Evolutionary conservation across 1,284 basidiomycete species (phyloP), one percentile per base, ranked within the genome.

Genomic region (Rhodofomes roseus): DNA sequence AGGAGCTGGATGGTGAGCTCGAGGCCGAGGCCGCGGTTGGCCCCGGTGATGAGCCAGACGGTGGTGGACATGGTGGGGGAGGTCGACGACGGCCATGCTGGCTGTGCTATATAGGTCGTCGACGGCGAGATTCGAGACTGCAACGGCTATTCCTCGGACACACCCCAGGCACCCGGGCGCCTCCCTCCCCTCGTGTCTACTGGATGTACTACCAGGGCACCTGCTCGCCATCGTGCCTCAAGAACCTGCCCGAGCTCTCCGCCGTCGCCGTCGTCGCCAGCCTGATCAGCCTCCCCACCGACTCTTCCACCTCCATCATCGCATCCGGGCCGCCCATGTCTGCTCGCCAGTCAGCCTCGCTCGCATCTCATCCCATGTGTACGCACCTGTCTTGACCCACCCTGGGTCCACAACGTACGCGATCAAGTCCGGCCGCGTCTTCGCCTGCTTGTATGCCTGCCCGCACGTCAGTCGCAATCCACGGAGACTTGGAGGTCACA

Each of bases 11-110:
- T 65, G 18, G 70, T 68, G 29, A 71, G 64, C 54, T 74, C 74
- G 14, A 76, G 63, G 14, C 74, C 74, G 34, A 77, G 71, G 18
- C 73, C 74, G 20, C 73, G 70, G 44, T 71, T 73, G 22, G 71
- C 55, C 36, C 73, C 73, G 44, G 40, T 34, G 25, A 23, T 20
- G 7, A 50, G 34, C 16, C 25, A 34, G 36, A 52, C 16, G 36
- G 36, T 50, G 9, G 36, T 41, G 5, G 37, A 29, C 27, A 58
- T 22, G 48, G 2, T 31, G 48, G 22, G n/a, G 27, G 22, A 3
- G 14, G 52, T 22, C 11, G 37, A 18, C 20, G n/a, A 36, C 12
- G 29, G 29, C 29, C 6, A n/a, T 34, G 34, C 20, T 8, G 23
- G 12, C 8, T 25, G 43, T 46, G n/a, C 22, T 23, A 20, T 23